Evolutionary conservation across 768 basidiomycete species (phyloP).

Genomic region (Pluteus cervinus): DNA sequence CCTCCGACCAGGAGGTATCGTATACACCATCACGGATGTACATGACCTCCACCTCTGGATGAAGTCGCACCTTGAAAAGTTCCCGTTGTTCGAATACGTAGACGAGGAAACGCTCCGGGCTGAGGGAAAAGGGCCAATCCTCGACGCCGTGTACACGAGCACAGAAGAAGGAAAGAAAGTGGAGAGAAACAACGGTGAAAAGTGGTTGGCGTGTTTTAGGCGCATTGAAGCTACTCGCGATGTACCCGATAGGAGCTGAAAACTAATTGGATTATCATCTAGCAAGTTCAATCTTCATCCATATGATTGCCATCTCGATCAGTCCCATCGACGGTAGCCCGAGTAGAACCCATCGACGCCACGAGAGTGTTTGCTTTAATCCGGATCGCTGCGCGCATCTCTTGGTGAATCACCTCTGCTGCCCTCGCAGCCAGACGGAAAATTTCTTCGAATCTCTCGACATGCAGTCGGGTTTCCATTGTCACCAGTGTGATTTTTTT

Average conservation of each 20-base stretch:
- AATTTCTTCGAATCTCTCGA: conserved; percentile 89
- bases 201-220: conserved; percentile 89
- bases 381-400: conserved; percentile 75
- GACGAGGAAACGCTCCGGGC: conserved; percentile 70
- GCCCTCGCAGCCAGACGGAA: conserved; percentile 75
- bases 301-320: conserved; percentile 27
- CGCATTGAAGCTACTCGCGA: conserved; percentile 39
- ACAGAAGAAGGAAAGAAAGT: conserved; percentile 99
- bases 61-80: conserved; percentile 78
- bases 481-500: conserved; percentile 81
- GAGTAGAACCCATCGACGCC: conserved; percentile 48
- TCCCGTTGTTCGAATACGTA: conserved; percentile 82
- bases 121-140: conserved; percentile 67
- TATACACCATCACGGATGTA: conserved; percentile 98
- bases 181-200: conserved; percentile 82
- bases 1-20: conserved; percentile 85
- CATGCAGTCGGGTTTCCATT: conserved; percentile 92
- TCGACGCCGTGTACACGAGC: conserved; percentile 77
- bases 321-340: conserved; percentile 17
- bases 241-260: background rate
- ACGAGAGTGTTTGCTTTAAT: conserved; percentile 58
- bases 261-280: background rate
- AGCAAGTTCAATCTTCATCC: conserved; percentile 18
- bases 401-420: conserved; percentile 67
- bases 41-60: conserved; percentile 94